Conservation (phyloP, 768 basidiomycete genomes). For the Boletus pseudo-olivaceus region DNA sequence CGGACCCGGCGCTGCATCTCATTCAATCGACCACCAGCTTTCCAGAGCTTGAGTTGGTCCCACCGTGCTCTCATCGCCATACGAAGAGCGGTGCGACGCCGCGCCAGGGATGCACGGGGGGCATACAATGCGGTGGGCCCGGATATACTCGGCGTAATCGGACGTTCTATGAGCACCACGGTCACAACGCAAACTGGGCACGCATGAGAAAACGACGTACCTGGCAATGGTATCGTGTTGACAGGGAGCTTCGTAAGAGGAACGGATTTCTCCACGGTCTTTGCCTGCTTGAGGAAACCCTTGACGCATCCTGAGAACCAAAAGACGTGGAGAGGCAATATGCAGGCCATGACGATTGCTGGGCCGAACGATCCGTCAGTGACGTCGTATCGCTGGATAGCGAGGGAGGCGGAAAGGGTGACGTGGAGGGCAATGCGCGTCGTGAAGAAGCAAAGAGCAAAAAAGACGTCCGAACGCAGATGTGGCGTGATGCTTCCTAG, state of each 20-base stretch:
- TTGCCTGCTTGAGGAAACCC: constrained; percentile 40
- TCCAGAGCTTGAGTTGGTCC: constrained; percentile 29
- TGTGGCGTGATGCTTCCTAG: constrained; percentile 41
- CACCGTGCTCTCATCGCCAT: constrained; percentile 27
- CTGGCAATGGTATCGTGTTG: neutral
- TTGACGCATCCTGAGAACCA: constrained; percentile 54
- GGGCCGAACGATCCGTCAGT: constrained; percentile 39
- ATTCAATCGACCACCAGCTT: constrained; percentile 22
- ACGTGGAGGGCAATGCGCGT: constrained; percentile 50
- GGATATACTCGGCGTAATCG: constrained; percentile 5
- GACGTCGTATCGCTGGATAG: constrained; percentile 27
- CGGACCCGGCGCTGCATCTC: constrained; percentile 30
- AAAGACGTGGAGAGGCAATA: constrained; percentile 47
- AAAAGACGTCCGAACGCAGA: constrained; percentile 47
- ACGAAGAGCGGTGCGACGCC: constrained; percentile 27
- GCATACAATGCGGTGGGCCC: constrained; percentile 5
- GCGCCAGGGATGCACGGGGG: constrained; percentile 23
- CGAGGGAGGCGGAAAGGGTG: constrained; percentile 32
- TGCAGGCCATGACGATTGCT: constrained; percentile 34
- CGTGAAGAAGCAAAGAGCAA: constrained; percentile 48
- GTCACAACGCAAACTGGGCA: neutral
- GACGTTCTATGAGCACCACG: constrained; percentile 13
- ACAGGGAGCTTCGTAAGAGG: constrained; percentile 2
- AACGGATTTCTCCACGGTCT: neutral
- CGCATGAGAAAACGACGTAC: constrained; percentile 1